phyloP scores from a whole-genome alignment of 1,139 yeast genomes.

The Pichia sp. region DNA sequence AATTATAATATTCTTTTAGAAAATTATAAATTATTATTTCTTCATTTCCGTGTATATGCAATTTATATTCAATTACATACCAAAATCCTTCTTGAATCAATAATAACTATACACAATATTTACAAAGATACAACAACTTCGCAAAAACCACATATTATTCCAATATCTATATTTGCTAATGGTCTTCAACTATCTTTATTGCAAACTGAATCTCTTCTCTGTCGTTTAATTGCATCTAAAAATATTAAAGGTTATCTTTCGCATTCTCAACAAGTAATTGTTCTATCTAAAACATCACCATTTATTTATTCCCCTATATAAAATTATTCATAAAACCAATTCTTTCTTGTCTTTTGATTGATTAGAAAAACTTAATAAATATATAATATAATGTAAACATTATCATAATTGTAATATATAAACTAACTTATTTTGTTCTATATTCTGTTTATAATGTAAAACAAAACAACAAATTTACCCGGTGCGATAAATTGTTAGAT shows the following conservation, averaged over 20 bases:
- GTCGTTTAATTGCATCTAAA: constrained; percentile 4
- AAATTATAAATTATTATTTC: constrained; percentile 43
- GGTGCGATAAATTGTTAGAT: too few relatives aligned
- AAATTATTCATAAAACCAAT: too few relatives aligned
- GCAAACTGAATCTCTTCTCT: constrained; percentile 5
- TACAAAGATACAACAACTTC: neutral
- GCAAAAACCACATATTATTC: constrained; percentile 34
- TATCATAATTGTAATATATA: too few relatives aligned
- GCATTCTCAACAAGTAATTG: constrained; percentile 7
- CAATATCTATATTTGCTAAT: constrained; percentile 6
- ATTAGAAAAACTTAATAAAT: too few relatives aligned
- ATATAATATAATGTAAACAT: too few relatives aligned
- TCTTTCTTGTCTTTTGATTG: too few relatives aligned
- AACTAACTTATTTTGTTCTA: too few relatives aligned
- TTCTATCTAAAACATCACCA: constrained; percentile 5
- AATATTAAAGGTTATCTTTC: constrained; percentile 8
- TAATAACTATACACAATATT: neutral
- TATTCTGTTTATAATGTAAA: too few relatives aligned
- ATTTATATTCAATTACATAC: constrained; percentile 37
- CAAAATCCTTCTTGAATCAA: constrained; percentile 2
- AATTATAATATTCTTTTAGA: constrained; percentile 42
- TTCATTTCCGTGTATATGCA: constrained; percentile 58
- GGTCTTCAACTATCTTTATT: neutral
- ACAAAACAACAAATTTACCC: too few relatives aligned
- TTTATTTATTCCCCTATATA: neutral